Evolutionary conservation across 2,329 filamentous ascomycete genomes (phyloP).

Genomic region (Allantophomopsis cytisporea): DNA sequence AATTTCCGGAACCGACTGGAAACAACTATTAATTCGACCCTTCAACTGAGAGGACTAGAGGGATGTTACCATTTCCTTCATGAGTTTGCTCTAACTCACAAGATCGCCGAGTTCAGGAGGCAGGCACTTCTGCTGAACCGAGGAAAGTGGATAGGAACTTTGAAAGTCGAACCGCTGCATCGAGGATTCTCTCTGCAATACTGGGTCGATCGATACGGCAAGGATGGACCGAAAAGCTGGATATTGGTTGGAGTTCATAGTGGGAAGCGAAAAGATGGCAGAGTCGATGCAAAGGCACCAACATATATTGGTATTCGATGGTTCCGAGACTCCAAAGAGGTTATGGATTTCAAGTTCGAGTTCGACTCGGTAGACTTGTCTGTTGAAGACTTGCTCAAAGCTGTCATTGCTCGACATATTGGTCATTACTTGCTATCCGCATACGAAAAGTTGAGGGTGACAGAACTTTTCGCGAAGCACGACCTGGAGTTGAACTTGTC

Average conservation of each 20-base stretch:
- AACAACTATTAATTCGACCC: slow-evolving; percentile 53
- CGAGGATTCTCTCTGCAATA: slow-evolving; percentile 81
- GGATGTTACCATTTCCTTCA: slow-evolving; percentile 83
- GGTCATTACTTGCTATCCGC: slow-evolving; percentile 57
- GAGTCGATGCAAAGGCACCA: slow-evolving; percentile 26
- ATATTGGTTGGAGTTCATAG: slow-evolving; percentile 73
- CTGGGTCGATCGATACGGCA: slow-evolving; percentile 54
- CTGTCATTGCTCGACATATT: slow-evolving; percentile 63
- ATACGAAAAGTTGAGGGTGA: slow-evolving; percentile 41
- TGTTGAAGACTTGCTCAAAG: slow-evolving; percentile 59
- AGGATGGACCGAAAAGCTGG: slow-evolving; percentile 67
- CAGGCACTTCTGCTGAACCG: slow-evolving; percentile 62
- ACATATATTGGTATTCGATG: slow-evolving; percentile 57
- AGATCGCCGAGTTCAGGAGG: slow-evolving; percentile 68
- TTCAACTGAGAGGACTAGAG: slow-evolving; percentile 55
- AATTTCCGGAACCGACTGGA: slow-evolving; percentile 55
- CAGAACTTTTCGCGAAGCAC: slow-evolving; percentile 45
- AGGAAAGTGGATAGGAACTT: slow-evolving; percentile 62
- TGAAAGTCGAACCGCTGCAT: slow-evolving; percentile 69
- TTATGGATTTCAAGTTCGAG: slow-evolving; percentile 50
- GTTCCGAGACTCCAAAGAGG: slow-evolving; percentile 72
- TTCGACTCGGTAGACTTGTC: slow-evolving; percentile 58
- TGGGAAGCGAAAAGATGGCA: slow-evolving; percentile 32
- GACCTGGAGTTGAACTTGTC: slow-evolving; percentile 43
- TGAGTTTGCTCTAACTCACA: slow-evolving; percentile 78